A percentile compares a stretch with the other conserved stretches of the same genome.
phyloP scores from a whole-genome alignment of 345 rosid species.

The Populus simonii region DNA sequence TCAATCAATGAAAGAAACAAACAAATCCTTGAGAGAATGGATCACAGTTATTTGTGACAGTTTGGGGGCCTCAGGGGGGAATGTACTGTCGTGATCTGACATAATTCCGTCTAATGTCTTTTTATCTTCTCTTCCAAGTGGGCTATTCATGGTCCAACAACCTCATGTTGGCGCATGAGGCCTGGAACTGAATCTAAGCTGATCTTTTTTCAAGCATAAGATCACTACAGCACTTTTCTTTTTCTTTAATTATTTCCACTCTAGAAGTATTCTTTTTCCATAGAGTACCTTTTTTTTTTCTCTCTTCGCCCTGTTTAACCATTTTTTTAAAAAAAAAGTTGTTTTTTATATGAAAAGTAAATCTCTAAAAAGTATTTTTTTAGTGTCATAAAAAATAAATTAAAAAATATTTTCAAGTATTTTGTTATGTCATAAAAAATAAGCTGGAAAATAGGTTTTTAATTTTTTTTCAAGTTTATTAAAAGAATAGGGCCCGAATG shows the following conservation, averaged over 20 bases:
- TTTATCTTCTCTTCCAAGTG: slow-evolving; percentile 11
- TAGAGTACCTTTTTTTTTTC: slow-evolving; percentile 20
- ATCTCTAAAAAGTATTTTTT: too few relatives aligned
- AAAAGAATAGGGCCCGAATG: accelerated
- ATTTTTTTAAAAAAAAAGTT: too few relatives aligned
- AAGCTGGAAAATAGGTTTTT: too few relatives aligned
- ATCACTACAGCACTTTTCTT: slow-evolving; percentile 22
- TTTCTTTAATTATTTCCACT: not conserved
- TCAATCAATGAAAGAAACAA: not conserved
- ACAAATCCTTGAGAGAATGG: not conserved
- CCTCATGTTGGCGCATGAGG: slow-evolving; percentile 40
- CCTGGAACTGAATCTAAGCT: slow-evolving; percentile 36
- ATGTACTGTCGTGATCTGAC: slow-evolving; percentile 16
- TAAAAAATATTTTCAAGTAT: too few relatives aligned
- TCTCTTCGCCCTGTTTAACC: not conserved
- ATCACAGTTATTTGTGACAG: not conserved
- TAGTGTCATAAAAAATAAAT: too few relatives aligned
- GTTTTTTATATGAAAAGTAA: too few relatives aligned
- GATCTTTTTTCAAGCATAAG: slow-evolving; percentile 20
- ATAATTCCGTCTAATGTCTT: slow-evolving; percentile 5
- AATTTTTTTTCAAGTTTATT: too few relatives aligned
- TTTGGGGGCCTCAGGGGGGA: not conserved
- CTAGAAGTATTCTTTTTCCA: slow-evolving; percentile 30
- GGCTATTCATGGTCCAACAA: slow-evolving; percentile 32
- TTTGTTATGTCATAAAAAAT: too few relatives aligned